Percentiles rank a stretch among this genome's conserved stretches.
Evolutionary conservation across 768 basidiomycete genomes (phyloP).

Genomic region (Punctularia strigosozonata): DNA sequence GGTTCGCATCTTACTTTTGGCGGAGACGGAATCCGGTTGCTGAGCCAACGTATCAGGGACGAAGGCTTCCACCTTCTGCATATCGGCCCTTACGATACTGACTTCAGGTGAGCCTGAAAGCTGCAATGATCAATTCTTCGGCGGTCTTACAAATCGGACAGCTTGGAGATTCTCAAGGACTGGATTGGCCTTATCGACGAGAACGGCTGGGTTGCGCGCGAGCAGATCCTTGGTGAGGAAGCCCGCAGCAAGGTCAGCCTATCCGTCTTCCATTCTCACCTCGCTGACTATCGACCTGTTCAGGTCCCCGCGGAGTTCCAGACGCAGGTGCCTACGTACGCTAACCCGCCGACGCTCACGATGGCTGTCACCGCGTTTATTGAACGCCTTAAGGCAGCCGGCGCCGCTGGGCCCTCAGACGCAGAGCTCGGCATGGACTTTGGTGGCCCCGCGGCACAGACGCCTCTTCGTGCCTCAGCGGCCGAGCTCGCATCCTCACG

Average conservation of each 20-base stretch:
- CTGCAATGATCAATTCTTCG: too few species aligned
- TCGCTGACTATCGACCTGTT: conserved; percentile 2
- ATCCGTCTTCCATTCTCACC: background rate
- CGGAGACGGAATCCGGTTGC: background rate
- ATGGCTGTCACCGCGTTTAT: conserved; percentile 93
- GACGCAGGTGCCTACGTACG: conserved; percentile 87
- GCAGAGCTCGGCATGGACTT: conserved; percentile 58
- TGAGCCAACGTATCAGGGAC: conserved; percentile 44
- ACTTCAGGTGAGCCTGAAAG: conserved; percentile 46
- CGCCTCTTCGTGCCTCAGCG: conserved; percentile 26
- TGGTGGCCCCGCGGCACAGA: conserved; percentile 39
- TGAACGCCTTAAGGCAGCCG: conserved; percentile 42
- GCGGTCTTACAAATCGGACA: too few species aligned
- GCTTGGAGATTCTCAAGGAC: conserved; percentile 78
- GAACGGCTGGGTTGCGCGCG: conserved; percentile 91
- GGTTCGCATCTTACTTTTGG: conserved; percentile 33
- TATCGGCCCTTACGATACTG: conserved; percentile 89
- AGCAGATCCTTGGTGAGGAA: conserved; percentile 95
- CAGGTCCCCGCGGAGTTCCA: conserved; percentile 86
- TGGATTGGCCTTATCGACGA: conserved; percentile 91
- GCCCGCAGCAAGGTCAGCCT: conserved; percentile 74
- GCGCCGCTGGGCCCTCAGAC: conserved; percentile 33
- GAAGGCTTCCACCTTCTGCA: conserved; percentile 93
- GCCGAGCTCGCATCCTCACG: conserved; percentile 7
- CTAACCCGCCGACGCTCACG: conserved; percentile 89